A percentile compares a stretch with the other conserved stretches of the same genome.
Evolutionary conservation across 1,139 yeast genomes (phyloP).

Genomic region (Scheffersomyces parashehatae): DNA sequence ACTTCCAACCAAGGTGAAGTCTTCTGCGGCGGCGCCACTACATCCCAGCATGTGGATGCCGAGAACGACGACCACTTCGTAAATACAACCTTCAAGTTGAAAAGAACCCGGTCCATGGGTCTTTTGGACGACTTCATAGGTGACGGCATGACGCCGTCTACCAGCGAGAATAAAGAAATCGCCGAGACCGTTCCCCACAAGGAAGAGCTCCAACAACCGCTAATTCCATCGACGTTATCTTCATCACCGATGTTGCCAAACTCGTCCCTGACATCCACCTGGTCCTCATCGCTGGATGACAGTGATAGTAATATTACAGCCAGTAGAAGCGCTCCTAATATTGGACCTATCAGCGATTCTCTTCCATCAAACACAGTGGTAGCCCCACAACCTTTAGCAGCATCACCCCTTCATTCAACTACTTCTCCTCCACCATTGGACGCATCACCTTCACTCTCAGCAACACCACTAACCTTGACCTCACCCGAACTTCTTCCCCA

Average conservation of each 20-base stretch:
- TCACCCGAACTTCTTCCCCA: conserved; percentile 56
- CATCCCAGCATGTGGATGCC: conserved; percentile 67
- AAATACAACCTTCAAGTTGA: conserved; percentile 71
- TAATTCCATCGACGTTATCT: background rate
- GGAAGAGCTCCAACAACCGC: too few relatives aligned
- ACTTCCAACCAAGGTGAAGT: conserved; percentile 25
- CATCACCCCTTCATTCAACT: background rate
- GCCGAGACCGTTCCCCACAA: background rate
- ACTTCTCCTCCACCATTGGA: background rate
- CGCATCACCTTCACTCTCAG: background rate
- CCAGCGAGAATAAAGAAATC: background rate
- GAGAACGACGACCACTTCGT: conserved; percentile 71
- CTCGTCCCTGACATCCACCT: background rate
- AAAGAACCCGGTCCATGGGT: conserved; percentile 84
- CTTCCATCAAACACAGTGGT: too few relatives aligned
- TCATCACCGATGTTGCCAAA: background rate
- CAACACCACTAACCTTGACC: background rate
- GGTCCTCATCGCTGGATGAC: background rate
- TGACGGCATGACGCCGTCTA: background rate
- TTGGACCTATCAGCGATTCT: background rate
- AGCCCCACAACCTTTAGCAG: background rate
- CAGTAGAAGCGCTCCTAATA: background rate
- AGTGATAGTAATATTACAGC: background rate
- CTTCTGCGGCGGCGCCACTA: conserved; percentile 51
- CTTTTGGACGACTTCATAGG: conserved; percentile 69